phyloP scores from a whole-genome alignment of 2,329 filamentous ascomycete species.

The Sporothrix schenckii region DNA sequence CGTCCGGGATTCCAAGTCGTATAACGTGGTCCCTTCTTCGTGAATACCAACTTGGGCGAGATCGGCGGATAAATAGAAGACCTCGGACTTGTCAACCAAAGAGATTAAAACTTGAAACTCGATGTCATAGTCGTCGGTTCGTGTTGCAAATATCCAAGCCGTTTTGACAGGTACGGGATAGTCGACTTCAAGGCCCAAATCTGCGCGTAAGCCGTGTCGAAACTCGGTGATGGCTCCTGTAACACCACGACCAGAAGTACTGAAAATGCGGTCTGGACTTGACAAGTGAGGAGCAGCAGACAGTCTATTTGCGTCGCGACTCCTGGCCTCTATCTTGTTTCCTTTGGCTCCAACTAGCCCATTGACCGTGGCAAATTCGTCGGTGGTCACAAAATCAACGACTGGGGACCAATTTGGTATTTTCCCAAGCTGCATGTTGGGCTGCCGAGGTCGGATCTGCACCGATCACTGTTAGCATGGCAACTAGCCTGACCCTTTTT shows the following conservation, averaged over 20 bases:
- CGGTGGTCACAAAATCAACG: slow-evolving; percentile 58
- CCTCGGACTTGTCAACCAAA: slow-evolving; percentile 52
- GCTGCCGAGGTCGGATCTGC: slow-evolving; percentile 56
- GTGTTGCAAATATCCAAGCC: slow-evolving; percentile 55
- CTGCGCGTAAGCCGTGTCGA: slow-evolving; percentile 69
- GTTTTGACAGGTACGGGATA: slow-evolving; percentile 53
- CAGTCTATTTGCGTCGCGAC: slow-evolving; percentile 33
- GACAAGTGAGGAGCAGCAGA: slow-evolving; percentile 55
- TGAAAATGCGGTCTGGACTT: slow-evolving; percentile 63
- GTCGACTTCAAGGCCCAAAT: slow-evolving; percentile 62
- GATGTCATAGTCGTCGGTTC: slow-evolving; percentile 36
- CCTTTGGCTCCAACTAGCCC: slow-evolving; percentile 34
- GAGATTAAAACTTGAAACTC: slow-evolving; percentile 52
- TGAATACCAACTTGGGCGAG: slow-evolving; percentile 52
- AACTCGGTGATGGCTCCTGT: slow-evolving; percentile 69
- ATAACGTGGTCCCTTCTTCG: slow-evolving; percentile 47
- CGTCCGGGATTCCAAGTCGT: slow-evolving; percentile 59
- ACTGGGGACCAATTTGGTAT: slow-evolving; percentile 67
- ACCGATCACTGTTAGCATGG: not conserved
- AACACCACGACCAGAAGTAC: slow-evolving; percentile 65
- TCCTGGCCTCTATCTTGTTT: slow-evolving; percentile 31
- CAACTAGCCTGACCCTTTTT: no score
- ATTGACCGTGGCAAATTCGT: slow-evolving; percentile 43
- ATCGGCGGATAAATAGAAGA: slow-evolving; percentile 55
- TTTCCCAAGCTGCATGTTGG: slow-evolving; percentile 53